phyloP scores from a whole-genome alignment of 2,329 filamentous ascomycete genomes.

The Sclerotinia trifoliorum region DNA sequence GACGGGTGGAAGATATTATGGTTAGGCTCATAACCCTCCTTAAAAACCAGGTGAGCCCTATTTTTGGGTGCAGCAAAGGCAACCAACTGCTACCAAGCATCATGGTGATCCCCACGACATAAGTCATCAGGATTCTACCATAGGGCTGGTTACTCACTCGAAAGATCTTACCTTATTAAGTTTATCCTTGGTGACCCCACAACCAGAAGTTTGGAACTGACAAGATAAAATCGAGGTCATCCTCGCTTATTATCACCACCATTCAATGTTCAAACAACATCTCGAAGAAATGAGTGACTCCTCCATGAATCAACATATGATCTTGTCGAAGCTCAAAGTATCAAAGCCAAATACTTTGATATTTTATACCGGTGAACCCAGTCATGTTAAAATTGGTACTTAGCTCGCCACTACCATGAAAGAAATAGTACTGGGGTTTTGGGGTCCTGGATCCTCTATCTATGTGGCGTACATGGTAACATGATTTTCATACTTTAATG shows the following conservation, averaged over 20 bases:
- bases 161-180: neutral
- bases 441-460: conserved; percentile 40
- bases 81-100: no score
- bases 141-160: neutral
- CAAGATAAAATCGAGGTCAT: conserved; percentile 53
- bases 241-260: conserved; percentile 50
- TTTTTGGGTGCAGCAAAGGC: conserved; percentile 40
- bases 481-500: conserved; percentile 35
- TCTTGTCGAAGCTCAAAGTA: conserved; percentile 34
- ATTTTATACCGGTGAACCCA: conserved; percentile 45
- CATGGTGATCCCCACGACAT: no score
- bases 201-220: conserved; percentile 50
- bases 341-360: conserved; percentile 42
- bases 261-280: conserved; percentile 50
- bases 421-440: conserved; percentile 35
- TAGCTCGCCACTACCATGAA: conserved; percentile 35
- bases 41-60: conserved; percentile 41
- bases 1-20: conserved; percentile 30
- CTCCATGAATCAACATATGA: conserved; percentile 60
- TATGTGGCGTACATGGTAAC: conserved; percentile 40
- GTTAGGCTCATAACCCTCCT: conserved; percentile 47
- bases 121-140: conserved; percentile 13
- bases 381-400: conserved; percentile 42
- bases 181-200: conserved; percentile 46
- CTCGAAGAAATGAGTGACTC: conserved; percentile 52